Evolutionary conservation across 345 rosid species (phyloP), one percentile per base, ranked within the genome.

Genomic region (Erysimum cheiranthoides): DNA sequence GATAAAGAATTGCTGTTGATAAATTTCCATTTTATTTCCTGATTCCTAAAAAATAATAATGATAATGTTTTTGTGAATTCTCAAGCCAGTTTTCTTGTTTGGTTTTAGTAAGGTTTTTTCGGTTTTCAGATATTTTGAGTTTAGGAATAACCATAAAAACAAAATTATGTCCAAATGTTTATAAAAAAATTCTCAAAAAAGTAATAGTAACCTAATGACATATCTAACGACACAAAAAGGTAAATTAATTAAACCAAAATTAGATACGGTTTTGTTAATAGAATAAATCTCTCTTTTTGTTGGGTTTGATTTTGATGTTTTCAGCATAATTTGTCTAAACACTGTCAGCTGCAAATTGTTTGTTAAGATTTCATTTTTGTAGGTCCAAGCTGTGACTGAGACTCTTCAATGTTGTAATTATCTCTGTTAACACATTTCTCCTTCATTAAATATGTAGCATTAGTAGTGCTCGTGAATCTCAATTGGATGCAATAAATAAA

Each of bases 401-500:
- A 71, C 76, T 36, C 16, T 65, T 64, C 16, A 35, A 18, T 21
- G 38, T 47, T 40, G 1, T 49, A 53, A 69, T 60, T 34, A 66
- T 18, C 38, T 52, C 25, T 46, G 46, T 38, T 38, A 49, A 60
- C 43, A 38, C 34, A 43, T 9, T 1, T 50, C 39, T 18, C n/a
- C 17, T 28, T 66, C 32, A 46, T 56, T 59, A 38, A 40, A 42
- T 69, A 34, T 5, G 7, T n/a, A 58, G n/a, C 28, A 67, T 27
- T 2, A 39, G 45, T 51, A 49, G 30, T 21, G 25, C 73, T 65
- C 67, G 81, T 78, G 81, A 78, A 42, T 59, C 67, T 71, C 73
- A 50, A 78, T 66, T 65, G 76, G 77, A 65, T 77, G 80, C 46
- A 71, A 78, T 72, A 72, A 78, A 72, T 46, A 77, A 77, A 77